Base-by-base conservation (phyloP, 169 alveolate genomes). In the Hammondia hammondi region DNA sequence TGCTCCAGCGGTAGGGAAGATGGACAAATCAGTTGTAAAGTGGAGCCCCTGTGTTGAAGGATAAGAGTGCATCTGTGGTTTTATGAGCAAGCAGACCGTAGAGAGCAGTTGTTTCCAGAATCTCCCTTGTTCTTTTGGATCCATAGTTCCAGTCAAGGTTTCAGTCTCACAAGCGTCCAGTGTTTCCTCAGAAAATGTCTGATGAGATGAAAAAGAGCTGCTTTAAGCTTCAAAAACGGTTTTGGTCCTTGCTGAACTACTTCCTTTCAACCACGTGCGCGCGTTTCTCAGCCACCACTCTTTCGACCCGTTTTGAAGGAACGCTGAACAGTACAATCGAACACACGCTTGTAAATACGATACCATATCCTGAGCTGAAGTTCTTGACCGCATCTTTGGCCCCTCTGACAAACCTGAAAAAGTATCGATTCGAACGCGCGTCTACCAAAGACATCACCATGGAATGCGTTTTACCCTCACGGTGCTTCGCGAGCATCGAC, bases 401-500 rank as follows among this genome's bases (percentile, higher is more conserved):
- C 35, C 93, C 93, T 29, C 19, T 88, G 57, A 85, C 43, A 37
- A 35, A 70, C 6, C 46, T 35, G 72, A 52, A 6, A 70, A n/a
- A 24, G 29, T 37, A 72, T 14, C 94, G 81, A 46, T 91, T 29
- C 57, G 52, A 37, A 12, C 82, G 84, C n/a, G 52, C 72, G 9
- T 46, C 91, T 21, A 91, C 94, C 4, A 72, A 39, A 57, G 94
- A 91, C 39, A 46, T 77, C 4, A 91, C 94, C 24, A 24, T 91
- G 3, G 90, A 43, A 10, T 77, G 48, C 87, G 6, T 77, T 32
- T 46, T 77, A 39, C 87, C 87, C 29, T 77, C 87, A 37, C 87
- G 87, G 12, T 77, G 87, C 46, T 17, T 77, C 43, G 12, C 87
- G 21, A 32, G 46, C 27, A 32, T 77, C 87, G 32, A 77, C 87